These are phyloP conservation scores for Spathaspora arborariae DNA, from an alignment of 805 yeast species.

Conservation along the genomic window DNA sequence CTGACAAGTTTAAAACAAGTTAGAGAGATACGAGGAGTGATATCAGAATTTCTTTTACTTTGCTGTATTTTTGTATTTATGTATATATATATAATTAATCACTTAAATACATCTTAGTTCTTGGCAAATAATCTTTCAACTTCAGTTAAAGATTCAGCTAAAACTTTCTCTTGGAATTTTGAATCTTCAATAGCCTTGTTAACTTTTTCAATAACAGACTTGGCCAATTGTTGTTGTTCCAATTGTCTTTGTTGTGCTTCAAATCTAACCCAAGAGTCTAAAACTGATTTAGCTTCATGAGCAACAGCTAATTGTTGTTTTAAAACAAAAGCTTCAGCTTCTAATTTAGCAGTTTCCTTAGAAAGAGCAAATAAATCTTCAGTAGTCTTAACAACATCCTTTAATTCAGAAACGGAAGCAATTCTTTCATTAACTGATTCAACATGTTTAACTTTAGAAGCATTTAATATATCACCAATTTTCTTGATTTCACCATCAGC, in stretches of 20 bases:
- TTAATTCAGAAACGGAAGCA: constrained; percentile 78
- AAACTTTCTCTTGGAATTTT: constrained; percentile 89
- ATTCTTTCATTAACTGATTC: constrained; percentile 92
- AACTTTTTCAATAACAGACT: constrained; percentile 83
- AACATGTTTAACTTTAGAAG: constrained; percentile 87
- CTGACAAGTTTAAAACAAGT: not conserved
- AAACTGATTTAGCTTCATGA: constrained; percentile 85
- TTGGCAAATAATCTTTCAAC: constrained; percentile 78
- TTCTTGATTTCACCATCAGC: constrained; percentile 83
- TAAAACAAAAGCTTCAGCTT: constrained; percentile 89
- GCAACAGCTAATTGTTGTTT: constrained; percentile 89
- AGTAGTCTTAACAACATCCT: constrained; percentile 89
- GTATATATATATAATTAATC: not conserved
- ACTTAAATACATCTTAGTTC: constrained; percentile 19
- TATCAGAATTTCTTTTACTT: too few species aligned
- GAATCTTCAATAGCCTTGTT: constrained; percentile 79
- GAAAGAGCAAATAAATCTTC: constrained; percentile 89
- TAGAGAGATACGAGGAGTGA: not conserved
- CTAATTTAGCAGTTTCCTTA: constrained; percentile 93
- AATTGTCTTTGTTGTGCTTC: constrained; percentile 94
- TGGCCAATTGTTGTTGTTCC: constrained; percentile 90
- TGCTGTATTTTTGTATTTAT: not conserved
- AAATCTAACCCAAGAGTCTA: constrained; percentile 98
- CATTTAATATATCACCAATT: constrained; percentile 76
- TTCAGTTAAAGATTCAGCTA: constrained; percentile 88